Evolutionary conservation across 495 filamentous ascomycete genomes (phyloP).

Genomic region (Cercophora newfieldiana): DNA sequence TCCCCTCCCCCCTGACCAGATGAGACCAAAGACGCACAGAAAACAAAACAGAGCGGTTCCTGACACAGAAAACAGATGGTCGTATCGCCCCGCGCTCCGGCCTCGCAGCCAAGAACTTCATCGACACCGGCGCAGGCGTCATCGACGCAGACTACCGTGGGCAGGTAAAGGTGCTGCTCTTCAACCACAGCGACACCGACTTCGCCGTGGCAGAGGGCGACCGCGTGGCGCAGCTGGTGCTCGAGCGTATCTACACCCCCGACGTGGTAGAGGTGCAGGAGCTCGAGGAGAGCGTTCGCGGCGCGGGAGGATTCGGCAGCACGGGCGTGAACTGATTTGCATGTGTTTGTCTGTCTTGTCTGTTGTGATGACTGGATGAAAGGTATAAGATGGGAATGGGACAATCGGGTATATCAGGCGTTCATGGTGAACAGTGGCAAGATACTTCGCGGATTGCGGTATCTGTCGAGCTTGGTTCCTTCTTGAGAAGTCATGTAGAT

Average conservation of each 20-base stretch:
- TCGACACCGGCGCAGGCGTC: constrained; percentile 91
- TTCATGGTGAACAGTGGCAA: background rate
- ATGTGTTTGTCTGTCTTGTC: background rate
- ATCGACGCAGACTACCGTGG: constrained; percentile 98
- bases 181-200: constrained; percentile 84
- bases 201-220: constrained; percentile 84
- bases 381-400: background rate
- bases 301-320: constrained; percentile 91
- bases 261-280: constrained; percentile 84
- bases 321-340: constrained; percentile 58
- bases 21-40: background rate
- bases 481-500: background rate
- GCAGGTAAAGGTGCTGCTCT: constrained; percentile 87
- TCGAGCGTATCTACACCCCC: constrained; percentile 92
- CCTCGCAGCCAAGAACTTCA: constrained; percentile 88
- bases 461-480: background rate
- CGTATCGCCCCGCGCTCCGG: constrained; percentile 90
- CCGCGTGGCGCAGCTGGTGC: constrained; percentile 85
- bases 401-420: background rate
- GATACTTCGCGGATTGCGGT: background rate
- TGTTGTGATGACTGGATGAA: background rate
- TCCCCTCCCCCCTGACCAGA: background rate
- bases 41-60: background rate
- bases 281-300: constrained; percentile 86
- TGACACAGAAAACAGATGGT: constrained; percentile 60